These are phyloP conservation scores for Plasmodium chabaudi DNA, from an alignment of 169 alveolate genomes.

Conservation along the genomic window DNA sequence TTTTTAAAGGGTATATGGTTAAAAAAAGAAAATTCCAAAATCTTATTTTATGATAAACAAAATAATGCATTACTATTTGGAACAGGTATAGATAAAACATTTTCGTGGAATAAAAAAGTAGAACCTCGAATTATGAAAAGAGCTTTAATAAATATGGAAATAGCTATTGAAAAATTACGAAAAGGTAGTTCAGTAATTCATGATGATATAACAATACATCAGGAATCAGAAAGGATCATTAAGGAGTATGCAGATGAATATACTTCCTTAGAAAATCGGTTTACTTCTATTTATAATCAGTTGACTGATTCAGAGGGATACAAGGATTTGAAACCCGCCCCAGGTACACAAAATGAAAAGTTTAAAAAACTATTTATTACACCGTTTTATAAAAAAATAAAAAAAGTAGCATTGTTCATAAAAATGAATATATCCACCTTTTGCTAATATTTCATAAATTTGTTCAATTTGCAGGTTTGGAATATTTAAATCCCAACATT, in stretches of 20 bases:
- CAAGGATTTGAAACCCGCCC: slow-evolving; percentile 60
- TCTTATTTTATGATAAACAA: slow-evolving; percentile 77
- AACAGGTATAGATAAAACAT: slow-evolving; percentile 78
- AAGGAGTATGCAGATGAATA: slow-evolving; percentile 54
- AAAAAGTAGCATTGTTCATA: no score
- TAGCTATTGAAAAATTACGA: slow-evolving; percentile 77
- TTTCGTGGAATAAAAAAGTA: slow-evolving; percentile 73
- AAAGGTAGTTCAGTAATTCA: slow-evolving; percentile 59
- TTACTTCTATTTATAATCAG: slow-evolving; percentile 30
- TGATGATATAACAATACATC: slow-evolving; percentile 44
- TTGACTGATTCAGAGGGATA: slow-evolving; percentile 34
- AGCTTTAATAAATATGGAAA: slow-evolving; percentile 80
- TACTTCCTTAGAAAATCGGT: slow-evolving; percentile 37
- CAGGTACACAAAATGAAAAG: slow-evolving; percentile 15
- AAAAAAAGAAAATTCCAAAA: slow-evolving; percentile 76
- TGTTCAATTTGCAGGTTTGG: slow-evolving; percentile 55
- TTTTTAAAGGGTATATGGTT: slow-evolving; percentile 79
- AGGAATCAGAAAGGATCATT: slow-evolving; percentile 25
- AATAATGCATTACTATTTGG: slow-evolving; percentile 77
- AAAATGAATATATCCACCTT: background rate
- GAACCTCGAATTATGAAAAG: slow-evolving; percentile 35
- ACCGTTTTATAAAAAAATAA: background rate
- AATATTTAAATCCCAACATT: slow-evolving; percentile 64
- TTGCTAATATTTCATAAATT: background rate
- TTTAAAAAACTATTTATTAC: background rate